phyloP scores from a whole-genome alignment of 2,329 filamentous ascomycete species.

The Xylariaceae sp. region DNA sequence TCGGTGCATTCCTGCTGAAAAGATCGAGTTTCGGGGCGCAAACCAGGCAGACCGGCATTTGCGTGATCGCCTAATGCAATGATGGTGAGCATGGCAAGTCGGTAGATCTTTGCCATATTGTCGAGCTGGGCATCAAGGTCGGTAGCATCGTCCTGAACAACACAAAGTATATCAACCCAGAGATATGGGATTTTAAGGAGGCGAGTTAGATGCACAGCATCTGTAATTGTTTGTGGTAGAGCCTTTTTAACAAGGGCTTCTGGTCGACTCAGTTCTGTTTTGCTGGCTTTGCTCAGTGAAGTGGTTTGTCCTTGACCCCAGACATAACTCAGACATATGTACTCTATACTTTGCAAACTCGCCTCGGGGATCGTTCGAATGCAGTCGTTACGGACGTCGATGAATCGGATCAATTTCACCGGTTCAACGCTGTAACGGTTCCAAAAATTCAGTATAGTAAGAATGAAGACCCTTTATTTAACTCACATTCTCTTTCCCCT shows the following conservation, averaged over 20 bases:
- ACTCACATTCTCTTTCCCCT: too few species aligned
- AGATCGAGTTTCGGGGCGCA: conserved; percentile 2
- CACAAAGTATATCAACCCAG: conserved; percentile 3
- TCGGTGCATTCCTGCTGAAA: not conserved
- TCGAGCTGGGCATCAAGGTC: not conserved
- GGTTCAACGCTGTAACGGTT: too few species aligned
- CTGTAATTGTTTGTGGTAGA: conserved; percentile 1
- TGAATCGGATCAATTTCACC: too few species aligned
- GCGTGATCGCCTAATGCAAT: too few species aligned
- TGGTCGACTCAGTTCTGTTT: not conserved
- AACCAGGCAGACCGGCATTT: conserved; percentile 1
- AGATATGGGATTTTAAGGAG: conserved; percentile 1
- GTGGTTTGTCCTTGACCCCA: conserved; percentile 1
- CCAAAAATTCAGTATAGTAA: too few species aligned
- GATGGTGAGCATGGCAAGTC: conserved; percentile 3
- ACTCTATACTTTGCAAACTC: too few species aligned
- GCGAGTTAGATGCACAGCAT: conserved; percentile 1
- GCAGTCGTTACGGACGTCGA: too few species aligned
- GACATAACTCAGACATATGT: conserved; percentile 4
- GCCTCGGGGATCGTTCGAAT: too few species aligned
- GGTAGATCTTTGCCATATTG: conserved; percentile 1
- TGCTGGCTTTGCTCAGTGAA: not conserved
- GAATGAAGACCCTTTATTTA: too few species aligned
- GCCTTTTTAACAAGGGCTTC: not conserved
- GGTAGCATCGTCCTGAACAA: conserved; percentile 1